Evolutionary conservation across 2,329 filamentous ascomycete genomes (phyloP).

Genomic region (Aspergillus pseudoglaucus): DNA sequence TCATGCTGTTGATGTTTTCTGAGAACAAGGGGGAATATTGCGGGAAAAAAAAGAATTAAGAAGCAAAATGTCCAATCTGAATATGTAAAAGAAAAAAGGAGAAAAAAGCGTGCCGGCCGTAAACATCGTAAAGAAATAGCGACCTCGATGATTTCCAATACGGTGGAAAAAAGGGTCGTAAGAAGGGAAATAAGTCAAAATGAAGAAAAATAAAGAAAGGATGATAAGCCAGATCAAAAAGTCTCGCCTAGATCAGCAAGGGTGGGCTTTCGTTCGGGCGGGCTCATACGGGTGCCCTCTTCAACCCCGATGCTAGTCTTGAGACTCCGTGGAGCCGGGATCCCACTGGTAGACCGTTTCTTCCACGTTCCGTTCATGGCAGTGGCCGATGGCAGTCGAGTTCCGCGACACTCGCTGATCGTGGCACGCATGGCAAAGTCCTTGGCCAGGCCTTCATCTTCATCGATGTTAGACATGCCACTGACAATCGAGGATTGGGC

Average conservation of each 20-base stretch:
- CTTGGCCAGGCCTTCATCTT: slow-evolving; percentile 43
- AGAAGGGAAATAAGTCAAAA: background rate
- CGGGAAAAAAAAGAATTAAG: slow-evolving; percentile 4
- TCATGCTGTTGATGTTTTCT: background rate
- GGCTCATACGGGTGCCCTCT: slow-evolving; percentile 41
- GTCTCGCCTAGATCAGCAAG: slow-evolving; percentile 52
- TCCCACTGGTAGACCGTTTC: slow-evolving; percentile 47
- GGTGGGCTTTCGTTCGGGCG: slow-evolving; percentile 43
- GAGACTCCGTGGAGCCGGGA: slow-evolving; percentile 34
- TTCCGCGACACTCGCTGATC: slow-evolving; percentile 23
- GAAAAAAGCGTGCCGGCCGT: slow-evolving; percentile 12
- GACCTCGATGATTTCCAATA: slow-evolving; percentile 1
- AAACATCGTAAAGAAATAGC: slow-evolving; percentile 11
- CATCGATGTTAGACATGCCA: slow-evolving; percentile 50
- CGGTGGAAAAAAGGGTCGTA: no score
- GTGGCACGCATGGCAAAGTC: slow-evolving; percentile 30
- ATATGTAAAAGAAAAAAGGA: background rate
- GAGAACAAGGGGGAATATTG: slow-evolving; percentile 4
- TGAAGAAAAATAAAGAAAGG: slow-evolving; percentile 2
- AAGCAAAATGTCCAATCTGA: slow-evolving; percentile 8
- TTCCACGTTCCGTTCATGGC: slow-evolving; percentile 26
- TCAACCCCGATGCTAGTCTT: slow-evolving; percentile 32
- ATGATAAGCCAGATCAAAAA: slow-evolving; percentile 35
- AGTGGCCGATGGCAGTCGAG: background rate
- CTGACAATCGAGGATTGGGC: slow-evolving; percentile 53